Evolutionary conservation across 129 eudicot species (phyloP), one percentile per base, ranked within the genome.

Genomic region (Tagetes erecta): DNA sequence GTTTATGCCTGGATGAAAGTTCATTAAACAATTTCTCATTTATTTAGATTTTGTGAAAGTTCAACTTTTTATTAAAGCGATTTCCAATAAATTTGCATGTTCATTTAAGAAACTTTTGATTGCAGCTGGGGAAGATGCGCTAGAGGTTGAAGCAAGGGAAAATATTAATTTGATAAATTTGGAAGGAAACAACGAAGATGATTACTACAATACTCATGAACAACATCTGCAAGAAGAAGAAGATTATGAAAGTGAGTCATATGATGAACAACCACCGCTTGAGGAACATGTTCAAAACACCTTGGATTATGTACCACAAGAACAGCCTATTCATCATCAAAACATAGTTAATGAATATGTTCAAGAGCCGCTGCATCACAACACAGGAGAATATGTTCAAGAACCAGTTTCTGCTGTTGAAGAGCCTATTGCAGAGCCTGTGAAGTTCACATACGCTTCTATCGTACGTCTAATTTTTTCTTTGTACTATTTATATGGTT

Each of bases 371-470:
- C 47, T 72, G 47, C 81, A 78, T 63, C 72, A 78, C 35, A 71
- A 63, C 57, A 60, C 58, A 7, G 73, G 64, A 44, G 83, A 79
- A 11, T 79, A 71, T 46, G 68, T 37, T 42, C 70, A 74, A 59
- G 80, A 80, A 69, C 81, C 81, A n/a, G 79, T 75, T 71, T 85
- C 83, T 78, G 77, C 74, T 35, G 85, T 70, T 36, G 92, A 88
- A 75, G 96, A 91, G 73, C 88, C 91, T 68, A 49, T 74, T 76
- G 84, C 71, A 65, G 98, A 90, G 77, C 90, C 97, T 70, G 78
- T 70, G 75, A 88, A 89, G 78, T 76, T 86, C 76, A 81, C 91
- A 65, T 95, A 95, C 70, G 99, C 99, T 69, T 91, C 97, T 58
- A 88, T 95, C 11, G 97, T 94, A 90, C 13, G 94, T 38, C 37